Base-by-base conservation (phyloP, 129 eudicot species). In the Lactuca saligna region DNA sequence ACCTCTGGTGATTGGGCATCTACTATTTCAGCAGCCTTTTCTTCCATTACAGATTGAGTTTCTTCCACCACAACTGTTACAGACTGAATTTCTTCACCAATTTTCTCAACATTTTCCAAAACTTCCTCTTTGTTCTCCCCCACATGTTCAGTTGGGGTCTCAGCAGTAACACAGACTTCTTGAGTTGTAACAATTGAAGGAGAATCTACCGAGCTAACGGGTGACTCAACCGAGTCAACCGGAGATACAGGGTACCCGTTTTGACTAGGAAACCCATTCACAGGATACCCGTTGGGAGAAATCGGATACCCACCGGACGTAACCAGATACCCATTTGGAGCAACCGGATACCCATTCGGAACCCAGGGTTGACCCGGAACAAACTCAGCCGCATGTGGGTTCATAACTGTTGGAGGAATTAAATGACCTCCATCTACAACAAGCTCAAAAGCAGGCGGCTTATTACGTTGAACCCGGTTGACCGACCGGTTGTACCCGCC, bases 331-430 rank as follows among this genome's bases (percentile, higher is more conserved):
- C 91, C 91, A 66, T 89, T 83, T n/a, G 89, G 82, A 71, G 76
- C 71, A 38, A 86, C 77, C 31, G 85, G 80, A 74, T 86, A 86
- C 57, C 96, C 94, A 56, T 88, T 85, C 16, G 89, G 87, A 51
- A 86, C 82, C 98, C 98, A 92, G 3, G 89, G 90, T 71, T 92
- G 96, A 54, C 83, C 73, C 6, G 96, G 95, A 32, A 92, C 85
- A 79, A 92, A 92, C 83, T 89, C 96, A 35, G 95, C 87, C 9
- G 98, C 98, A 72, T 86, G 98, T n/a, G 98, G 98, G 77, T 89
- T 92, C 98, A 92, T 92, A 54, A 86, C 83, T 66, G 78, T 71
- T 54, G 85, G 85, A 42, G 90, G 86, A 68, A 82, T 84, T 34
- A 88, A 77, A 60, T 77, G 91, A 68, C 58, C 75, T 46, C 81